These are phyloP conservation scores for Penicillium concentricum DNA, from an alignment of 2,329 filamentous ascomycete genomes.

Conservation along the genomic window DNA sequence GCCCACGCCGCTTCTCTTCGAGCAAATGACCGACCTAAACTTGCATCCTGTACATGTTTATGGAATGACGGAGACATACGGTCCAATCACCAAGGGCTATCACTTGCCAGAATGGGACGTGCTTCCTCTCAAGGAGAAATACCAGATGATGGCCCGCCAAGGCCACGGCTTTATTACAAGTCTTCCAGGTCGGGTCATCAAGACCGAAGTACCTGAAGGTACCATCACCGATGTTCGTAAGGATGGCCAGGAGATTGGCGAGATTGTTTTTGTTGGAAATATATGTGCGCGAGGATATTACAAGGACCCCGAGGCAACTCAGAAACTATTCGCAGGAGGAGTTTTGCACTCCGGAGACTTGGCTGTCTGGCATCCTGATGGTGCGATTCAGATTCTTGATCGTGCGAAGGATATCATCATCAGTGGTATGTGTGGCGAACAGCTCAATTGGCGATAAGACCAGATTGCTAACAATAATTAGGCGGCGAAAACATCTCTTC, in stretches of 20 bases:
- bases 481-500: constrained; percentile 97
- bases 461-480: constrained; percentile 33
- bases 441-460: not conserved
- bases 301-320: constrained; percentile 82
- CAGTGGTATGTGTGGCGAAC: constrained; percentile 59
- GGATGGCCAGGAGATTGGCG: constrained; percentile 74
- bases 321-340: constrained; percentile 82
- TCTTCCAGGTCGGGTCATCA: constrained; percentile 77
- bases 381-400: constrained; percentile 87
- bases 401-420: constrained; percentile 98
- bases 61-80: constrained; percentile 84
- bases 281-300: constrained; percentile 91
- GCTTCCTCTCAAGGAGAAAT: constrained; percentile 73
- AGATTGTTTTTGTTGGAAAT: constrained; percentile 86
- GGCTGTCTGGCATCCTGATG: constrained; percentile 89
- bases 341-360: constrained; percentile 87
- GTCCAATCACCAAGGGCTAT: constrained; percentile 93
- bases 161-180: constrained; percentile 87
- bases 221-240: constrained; percentile 65
- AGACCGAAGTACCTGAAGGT: constrained; percentile 68
- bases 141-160: constrained; percentile 86
- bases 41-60: constrained; percentile 91
- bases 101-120: constrained; percentile 79
- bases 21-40: constrained; percentile 87
- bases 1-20: constrained; percentile 84